Percentiles rank a stretch among this genome's conserved stretches.
Conservation (phyloP, 208 protist species). For the Perkinsela sp. region DNA sequence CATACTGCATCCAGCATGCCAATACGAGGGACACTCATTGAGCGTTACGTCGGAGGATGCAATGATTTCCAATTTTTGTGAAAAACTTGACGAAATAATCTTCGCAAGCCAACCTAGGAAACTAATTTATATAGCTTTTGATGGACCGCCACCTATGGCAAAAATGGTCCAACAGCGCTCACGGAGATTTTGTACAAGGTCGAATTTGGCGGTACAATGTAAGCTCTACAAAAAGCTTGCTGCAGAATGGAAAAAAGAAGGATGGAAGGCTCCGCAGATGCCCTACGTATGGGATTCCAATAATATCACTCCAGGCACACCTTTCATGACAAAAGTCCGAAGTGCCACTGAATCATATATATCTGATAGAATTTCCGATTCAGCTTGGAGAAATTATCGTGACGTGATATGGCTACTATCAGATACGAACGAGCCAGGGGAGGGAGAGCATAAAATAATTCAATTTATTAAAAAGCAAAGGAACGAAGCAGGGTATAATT, state of each 20-base stretch:
- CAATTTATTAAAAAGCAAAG: slow-evolving; percentile 63
- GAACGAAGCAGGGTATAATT: slow-evolving; percentile 71
- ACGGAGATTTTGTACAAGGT: slow-evolving; percentile 77
- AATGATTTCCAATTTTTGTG: slow-evolving; percentile 74
- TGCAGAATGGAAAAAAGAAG: slow-evolving; percentile 16
- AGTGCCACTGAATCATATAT: slow-evolving; percentile 74
- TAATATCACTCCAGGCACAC: slow-evolving; percentile 94
- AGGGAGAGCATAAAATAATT: slow-evolving; percentile 85
- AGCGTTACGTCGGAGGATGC: slow-evolving; percentile 53
- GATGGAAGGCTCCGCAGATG: slow-evolving; percentile 14
- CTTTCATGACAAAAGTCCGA: slow-evolving; percentile 86
- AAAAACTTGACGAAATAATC: slow-evolving; percentile 89
- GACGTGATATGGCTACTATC: slow-evolving; percentile 84
- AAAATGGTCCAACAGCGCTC: slow-evolving; percentile 99
- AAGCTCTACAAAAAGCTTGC: slow-evolving; percentile 18
- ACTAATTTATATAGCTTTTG: slow-evolving; percentile 82
- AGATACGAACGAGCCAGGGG: slow-evolving; percentile 82
- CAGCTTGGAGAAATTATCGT: slow-evolving; percentile 63
- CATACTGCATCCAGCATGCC: slow-evolving; percentile 94
- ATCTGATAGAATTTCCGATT: slow-evolving; percentile 65
- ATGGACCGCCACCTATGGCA: slow-evolving; percentile 92
- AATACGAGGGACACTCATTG: slow-evolving; percentile 68
- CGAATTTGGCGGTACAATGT: slow-evolving; percentile 55
- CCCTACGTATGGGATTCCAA: slow-evolving; percentile 85
- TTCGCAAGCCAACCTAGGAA: slow-evolving; percentile 83